Evolutionary conservation across 805 yeast genomes (phyloP), one percentile per base, ranked within the genome.

Genomic region (Scheffersomyces lignosus): DNA sequence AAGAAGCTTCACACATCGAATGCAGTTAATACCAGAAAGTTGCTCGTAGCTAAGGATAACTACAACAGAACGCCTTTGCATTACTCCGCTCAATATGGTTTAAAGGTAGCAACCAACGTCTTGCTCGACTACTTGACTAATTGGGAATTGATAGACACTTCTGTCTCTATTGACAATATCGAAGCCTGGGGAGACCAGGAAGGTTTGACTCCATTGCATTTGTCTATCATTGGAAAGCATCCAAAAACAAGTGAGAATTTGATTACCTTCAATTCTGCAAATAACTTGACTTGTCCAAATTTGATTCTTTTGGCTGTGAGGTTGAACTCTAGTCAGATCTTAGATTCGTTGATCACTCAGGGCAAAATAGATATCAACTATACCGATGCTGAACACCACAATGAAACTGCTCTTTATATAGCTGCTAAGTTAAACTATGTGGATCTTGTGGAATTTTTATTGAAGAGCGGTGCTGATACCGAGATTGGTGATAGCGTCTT

Each of bases 51-150:
- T 34, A 77, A 75, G 29, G 98, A 90, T 57, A 80, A 77, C 40
- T 86, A 87, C 54, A 72, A 71, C 43, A 74, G 96, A 42, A 85
- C 96, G 0, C 96, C 97, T 0, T 66, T 91, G 37, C 97, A 91
- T 62, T 90, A 90, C 58, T 82, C 95, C 14, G 81, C 93, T 2
- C 93, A 87, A 50, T 88, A 81, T 57, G 97, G 97, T 0, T 68
- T 90, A 38, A 78, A 75, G 39, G 78, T 76, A 34, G 78, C 83
- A 25, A 71, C 87, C 2, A 64, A 65, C 10, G 27, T 79, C 17
- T 69, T 90, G 22, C 64, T 89, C 12, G 70, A 70, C 25, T 74
- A 71, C 48, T 56, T 86, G 40, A 62, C 66, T 38, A 61, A 73
- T 29, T 85, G 95, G 91, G 62, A 67, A 2, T 71, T 80, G 36